Conservation (phyloP, 805 yeast species). For the Teunomyces panamensis region DNA sequence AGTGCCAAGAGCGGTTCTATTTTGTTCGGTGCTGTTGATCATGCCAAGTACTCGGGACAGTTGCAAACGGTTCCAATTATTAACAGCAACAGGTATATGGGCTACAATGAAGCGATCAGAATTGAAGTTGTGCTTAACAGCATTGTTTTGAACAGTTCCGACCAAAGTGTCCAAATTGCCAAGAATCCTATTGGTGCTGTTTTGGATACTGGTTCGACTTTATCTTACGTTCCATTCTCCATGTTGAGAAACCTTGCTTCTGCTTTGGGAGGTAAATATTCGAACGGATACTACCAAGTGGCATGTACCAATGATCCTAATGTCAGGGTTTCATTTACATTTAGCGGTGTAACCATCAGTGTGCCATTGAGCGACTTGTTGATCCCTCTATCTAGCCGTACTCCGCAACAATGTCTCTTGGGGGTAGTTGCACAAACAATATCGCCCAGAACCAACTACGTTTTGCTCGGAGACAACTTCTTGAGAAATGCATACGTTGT, state of each 20-base stretch:
- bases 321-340: slow-evolving; percentile 42
- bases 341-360: slow-evolving; percentile 55
- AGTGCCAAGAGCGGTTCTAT: slow-evolving; percentile 28
- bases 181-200: slow-evolving; percentile 20
- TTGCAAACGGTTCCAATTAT: slow-evolving; percentile 37
- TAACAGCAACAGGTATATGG: slow-evolving; percentile 34
- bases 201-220: slow-evolving; percentile 37
- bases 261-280: slow-evolving; percentile 42
- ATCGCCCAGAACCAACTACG: slow-evolving; percentile 7
- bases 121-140: slow-evolving; percentile 49
- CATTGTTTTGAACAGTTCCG: slow-evolving; percentile 18
- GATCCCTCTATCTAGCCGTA: slow-evolving; percentile 12
- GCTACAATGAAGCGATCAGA: slow-evolving; percentile 40
- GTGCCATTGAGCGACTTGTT: slow-evolving; percentile 43
- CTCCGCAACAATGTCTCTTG: slow-evolving; percentile 12
- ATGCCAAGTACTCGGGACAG: slow-evolving; percentile 35
- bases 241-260: slow-evolving; percentile 34
- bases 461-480: slow-evolving; percentile 64
- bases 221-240: slow-evolving; percentile 41
- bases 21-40: slow-evolving; percentile 44
- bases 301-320: slow-evolving; percentile 34
- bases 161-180: slow-evolving; percentile 13
- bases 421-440: slow-evolving; percentile 13
- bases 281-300: slow-evolving; percentile 45
- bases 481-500: slow-evolving; percentile 63